Evolutionary conservation across 2,329 filamentous ascomycete genomes (phyloP), one percentile per base, ranked within the genome.

Genomic region (Fusarium proliferatum): DNA sequence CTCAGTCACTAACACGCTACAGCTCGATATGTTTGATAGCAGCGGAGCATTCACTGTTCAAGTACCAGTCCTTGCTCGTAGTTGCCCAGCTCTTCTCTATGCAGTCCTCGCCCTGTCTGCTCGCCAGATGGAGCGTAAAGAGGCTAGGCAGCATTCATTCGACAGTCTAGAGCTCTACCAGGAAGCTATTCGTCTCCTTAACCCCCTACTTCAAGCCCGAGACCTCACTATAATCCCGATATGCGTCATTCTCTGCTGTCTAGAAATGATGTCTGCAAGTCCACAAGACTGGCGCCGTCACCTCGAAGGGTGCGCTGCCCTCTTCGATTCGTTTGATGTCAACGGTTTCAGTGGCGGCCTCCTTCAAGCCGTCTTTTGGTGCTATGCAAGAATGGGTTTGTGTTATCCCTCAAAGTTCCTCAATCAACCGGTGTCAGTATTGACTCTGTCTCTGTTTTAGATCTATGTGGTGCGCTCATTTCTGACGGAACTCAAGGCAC

Each of bases 11-110:
- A 30, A 72, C 39, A 51, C 6, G 39, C 26, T 16, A 17, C 51
- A 86, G 86, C 84, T 90, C 19, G 88, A 90, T 75, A 90, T 89
- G 82, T 89, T 89, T 67, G 88, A 90, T 73, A 84, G 83, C 34
- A 81, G 85, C 33, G 84, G 86, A 23, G 84, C 84, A 8, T 90
- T 90, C 72, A 86, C 86, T 7, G 83, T 88, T 4, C 83, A 88
- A 43, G 80, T 90, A 3, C 86, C 88, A 0, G 80, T 85, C 9
- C 75, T 89, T 26, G 87, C 87, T 4, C 85, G 83, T 36, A 80
- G 80, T 21, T 85, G 85, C 17, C 81, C 84, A 2, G 82, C 85
- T 61, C 79, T 89, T 3, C 80, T 86, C 3, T 88, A 87, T 67
- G 85, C 86, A 6, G 82, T 90, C 4, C 81, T 90, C 1, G 87